phyloP scores from a whole-genome alignment of 1,284 basidiomycete species.

The Sanghuangporus sanghuang region DNA sequence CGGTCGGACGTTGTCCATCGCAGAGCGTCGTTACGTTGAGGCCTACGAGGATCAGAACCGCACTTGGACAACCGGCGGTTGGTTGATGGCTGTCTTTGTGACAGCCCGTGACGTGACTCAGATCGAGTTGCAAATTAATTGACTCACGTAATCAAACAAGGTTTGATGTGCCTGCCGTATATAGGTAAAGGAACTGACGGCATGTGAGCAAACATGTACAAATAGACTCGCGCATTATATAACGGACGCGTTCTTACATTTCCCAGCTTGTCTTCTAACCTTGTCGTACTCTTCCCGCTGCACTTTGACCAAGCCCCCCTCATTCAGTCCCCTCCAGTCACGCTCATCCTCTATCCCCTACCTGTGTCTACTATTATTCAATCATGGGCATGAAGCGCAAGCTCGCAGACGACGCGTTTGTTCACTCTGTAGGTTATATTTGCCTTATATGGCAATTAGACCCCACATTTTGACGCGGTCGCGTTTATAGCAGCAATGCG shows the following conservation, averaged over 20 bases:
- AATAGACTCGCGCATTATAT: neutral
- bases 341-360: slow-evolving; percentile 12
- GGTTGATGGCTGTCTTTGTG: neutral
- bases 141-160: neutral
- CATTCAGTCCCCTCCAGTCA: slow-evolving; percentile 25
- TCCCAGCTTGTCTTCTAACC: neutral
- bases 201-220: neutral
- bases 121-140: neutral
- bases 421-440: slow-evolving; percentile 32
- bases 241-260: neutral
- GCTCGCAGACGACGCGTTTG: slow-evolving; percentile 52
- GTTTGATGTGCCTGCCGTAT: neutral
- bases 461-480: slow-evolving; percentile 11
- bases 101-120: neutral
- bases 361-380: slow-evolving; percentile 24
- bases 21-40: slow-evolving; percentile 12
- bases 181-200: neutral
- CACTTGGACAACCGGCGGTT: neutral
- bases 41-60: neutral
- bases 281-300: neutral
- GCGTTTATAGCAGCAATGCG: slow-evolving; percentile 33
- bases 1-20: slow-evolving; percentile 26
- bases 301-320: slow-evolving; percentile 9
- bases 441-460: slow-evolving; percentile 22
- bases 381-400: slow-evolving; percentile 67